Evolutionary conservation across 495 filamentous ascomycete species (phyloP).

Genomic region (Tuber magnatum): DNA sequence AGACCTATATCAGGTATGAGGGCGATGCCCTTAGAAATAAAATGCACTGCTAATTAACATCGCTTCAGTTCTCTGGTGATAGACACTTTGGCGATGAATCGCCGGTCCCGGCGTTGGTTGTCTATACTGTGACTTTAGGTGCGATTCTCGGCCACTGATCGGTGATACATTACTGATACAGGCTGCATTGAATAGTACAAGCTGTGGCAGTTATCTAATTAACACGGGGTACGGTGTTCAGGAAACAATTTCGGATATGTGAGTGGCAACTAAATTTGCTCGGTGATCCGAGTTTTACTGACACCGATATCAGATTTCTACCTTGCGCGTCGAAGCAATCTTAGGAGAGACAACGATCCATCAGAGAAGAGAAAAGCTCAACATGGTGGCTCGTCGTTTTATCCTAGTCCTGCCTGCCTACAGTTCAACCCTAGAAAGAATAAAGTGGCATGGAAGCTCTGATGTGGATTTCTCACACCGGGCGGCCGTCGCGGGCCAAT

Average conservation of each 20-base stretch:
- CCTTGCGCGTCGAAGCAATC: not conserved
- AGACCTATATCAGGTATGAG: conserved; percentile 1
- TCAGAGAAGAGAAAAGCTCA: conserved; percentile 3
- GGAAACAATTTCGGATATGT: not conserved
- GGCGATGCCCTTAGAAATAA: not conserved
- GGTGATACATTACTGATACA: not conserved
- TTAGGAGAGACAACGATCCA: not conserved
- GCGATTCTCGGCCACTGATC: not conserved
- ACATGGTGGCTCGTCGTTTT: not conserved
- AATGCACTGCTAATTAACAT: not conserved
- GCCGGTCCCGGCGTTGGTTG: not conserved
- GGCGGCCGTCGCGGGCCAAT: not conserved
- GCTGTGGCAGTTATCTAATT: not conserved
- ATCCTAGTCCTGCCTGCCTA: not conserved
- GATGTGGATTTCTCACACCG: conserved; percentile 2
- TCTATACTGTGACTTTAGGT: not conserved
- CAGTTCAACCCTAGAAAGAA: not conserved
- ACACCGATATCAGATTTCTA: not conserved
- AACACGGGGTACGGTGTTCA: not conserved
- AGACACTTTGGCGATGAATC: not conserved
- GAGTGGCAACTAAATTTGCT: not conserved
- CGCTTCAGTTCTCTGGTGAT: not conserved
- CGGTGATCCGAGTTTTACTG: not conserved
- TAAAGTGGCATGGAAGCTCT: not conserved
- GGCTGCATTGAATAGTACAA: not conserved